Evolutionary conservation across 2,329 filamentous ascomycete species (phyloP), one percentile per base, ranked within the genome.

Genomic region (Colletotrichum truncatum): DNA sequence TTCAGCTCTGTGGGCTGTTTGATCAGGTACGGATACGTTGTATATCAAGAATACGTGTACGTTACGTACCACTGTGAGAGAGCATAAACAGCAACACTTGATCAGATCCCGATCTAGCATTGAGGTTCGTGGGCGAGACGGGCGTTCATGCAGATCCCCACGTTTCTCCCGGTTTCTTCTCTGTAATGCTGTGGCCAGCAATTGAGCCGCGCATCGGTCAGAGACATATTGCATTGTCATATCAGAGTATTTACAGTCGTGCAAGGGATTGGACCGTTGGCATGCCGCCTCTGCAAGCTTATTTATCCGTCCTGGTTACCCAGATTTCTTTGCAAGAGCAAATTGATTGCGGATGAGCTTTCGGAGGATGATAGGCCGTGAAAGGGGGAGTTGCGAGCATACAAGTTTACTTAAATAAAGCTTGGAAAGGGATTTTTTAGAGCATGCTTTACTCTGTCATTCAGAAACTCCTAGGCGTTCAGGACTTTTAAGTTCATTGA

Each of bases 221-320:
- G 38, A 60, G 18, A 64, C 55, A 64, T 26, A 60, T 59, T 52
- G 25, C 30, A 32, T 1, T 52, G 34, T 21, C 14, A 53, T 52
- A n/a, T 45, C n/a, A 11, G 10, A 28, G 26, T 54, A 28, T 14
- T 25, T 21, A 28, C 46, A 45, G 10, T 41, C 34, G 7, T 9
- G 23, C 7, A 7, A 18, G 14, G 18, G 55, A 64, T 32, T 39
- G 55, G 39, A 18, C 30, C 4, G 32, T 21, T n/a, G 4, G 14
- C 21, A 36, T 51, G 16, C 46, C 39, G 39, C 23, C n/a, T 30
- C 30, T n/a, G 23, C 36, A 38, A n/a, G 12, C 23, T 25, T 18
- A 28, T 61, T 61, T 54, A 64, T n/a, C 55, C 56, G 62, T 26
- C 41, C 36, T 41, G 32, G 32, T 58, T 12, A 23, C 30, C 26